Conservation (phyloP, 306 rosid genomes). For the Rubus parviflorus region DNA sequence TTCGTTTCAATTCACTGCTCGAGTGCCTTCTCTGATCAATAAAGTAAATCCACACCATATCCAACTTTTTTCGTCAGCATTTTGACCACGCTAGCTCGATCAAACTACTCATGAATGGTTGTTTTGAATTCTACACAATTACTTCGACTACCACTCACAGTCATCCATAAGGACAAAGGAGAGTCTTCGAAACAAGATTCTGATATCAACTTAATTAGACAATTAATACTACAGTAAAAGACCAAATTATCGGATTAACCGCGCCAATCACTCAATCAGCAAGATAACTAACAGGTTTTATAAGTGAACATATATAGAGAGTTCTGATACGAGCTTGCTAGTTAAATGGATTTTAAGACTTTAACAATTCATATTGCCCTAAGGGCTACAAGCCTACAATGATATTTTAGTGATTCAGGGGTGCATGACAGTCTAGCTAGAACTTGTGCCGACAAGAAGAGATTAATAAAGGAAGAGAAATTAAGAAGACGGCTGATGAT, state of each 20-base stretch:
- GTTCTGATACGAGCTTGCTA: too few relatives aligned
- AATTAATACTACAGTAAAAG: neutral
- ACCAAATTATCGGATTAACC: neutral
- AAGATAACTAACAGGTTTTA: too few relatives aligned
- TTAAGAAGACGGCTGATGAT: conserved; percentile 2
- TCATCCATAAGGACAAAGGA: neutral
- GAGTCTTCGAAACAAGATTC: neutral
- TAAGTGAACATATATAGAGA: too few relatives aligned
- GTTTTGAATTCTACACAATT: neutral
- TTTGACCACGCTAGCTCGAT: neutral
- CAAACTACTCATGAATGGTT: neutral
- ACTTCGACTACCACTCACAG: neutral
- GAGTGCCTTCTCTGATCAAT: neutral
- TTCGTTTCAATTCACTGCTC: neutral
- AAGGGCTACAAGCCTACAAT: too few relatives aligned
- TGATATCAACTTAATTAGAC: neutral
- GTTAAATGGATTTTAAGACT: too few relatives aligned
- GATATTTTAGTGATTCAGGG: too few relatives aligned
- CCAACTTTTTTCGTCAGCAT: neutral
- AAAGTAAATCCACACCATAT: neutral
- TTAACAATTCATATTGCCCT: too few relatives aligned
- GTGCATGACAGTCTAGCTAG: neutral
- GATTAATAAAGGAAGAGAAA: neutral
- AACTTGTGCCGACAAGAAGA: neutral
- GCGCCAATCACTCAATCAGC: too few relatives aligned